These are phyloP conservation scores for Coemansia aciculifera DNA, from an alignment of 192 early-diverging fungal species.

Conservation along the genomic window DNA sequence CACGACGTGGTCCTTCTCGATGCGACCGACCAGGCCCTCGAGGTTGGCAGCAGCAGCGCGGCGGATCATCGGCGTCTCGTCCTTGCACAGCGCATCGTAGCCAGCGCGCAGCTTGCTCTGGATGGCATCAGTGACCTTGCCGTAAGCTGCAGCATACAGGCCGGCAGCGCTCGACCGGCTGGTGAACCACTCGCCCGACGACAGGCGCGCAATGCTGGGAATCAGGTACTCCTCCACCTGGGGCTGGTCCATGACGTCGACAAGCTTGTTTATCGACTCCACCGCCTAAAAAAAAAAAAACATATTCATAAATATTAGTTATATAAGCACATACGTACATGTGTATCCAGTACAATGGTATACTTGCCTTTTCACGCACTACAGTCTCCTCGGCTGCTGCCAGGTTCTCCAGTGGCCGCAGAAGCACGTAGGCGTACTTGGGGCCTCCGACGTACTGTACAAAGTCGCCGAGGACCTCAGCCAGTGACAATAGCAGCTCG, in stretches of 20 bases:
- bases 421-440: conserved; percentile 78
- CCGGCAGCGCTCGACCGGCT: conserved; percentile 92
- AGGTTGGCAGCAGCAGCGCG: conserved; percentile 81
- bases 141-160: conserved; percentile 85
- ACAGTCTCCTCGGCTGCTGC: conserved; percentile 97
- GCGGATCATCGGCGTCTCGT: conserved; percentile 98
- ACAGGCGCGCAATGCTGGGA: conserved; percentile 88
- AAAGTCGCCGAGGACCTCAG: conserved; percentile 92
- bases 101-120: conserved; percentile 86
- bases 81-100: conserved; percentile 80
- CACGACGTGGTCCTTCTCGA: conserved; percentile 67
- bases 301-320: neutral
- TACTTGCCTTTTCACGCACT: conserved; percentile 91
- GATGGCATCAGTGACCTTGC: conserved; percentile 64
- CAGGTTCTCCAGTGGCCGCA: conserved; percentile 93
- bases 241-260: conserved; percentile 64
- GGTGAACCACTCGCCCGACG: conserved; percentile 97
- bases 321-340: neutral
- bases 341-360: neutral
- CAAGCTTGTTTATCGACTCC: conserved; percentile 87
- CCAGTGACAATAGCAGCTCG: conserved; percentile 90
- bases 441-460: conserved; percentile 91
- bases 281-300: conserved; percentile 71
- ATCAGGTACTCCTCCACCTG: conserved; percentile 91
- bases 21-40: conserved; percentile 31